Conservation (phyloP, 495 filamentous ascomycete species). For the Delitschia confertaspora region DNA sequence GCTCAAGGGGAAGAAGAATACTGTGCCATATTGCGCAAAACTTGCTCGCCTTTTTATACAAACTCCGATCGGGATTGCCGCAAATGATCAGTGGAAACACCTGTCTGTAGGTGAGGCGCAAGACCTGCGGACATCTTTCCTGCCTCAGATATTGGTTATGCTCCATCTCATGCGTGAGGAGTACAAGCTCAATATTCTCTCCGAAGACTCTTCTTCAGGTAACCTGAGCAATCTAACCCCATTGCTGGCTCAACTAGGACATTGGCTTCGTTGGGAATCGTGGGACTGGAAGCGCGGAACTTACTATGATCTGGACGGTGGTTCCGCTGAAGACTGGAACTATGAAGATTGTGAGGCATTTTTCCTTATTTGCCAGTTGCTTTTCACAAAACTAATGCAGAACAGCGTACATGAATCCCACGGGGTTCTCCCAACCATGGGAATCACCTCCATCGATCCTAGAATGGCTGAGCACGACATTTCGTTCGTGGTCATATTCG, state of each 20-base stretch:
- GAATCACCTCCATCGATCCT: constrained; percentile 62
- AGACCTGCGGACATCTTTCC: constrained; percentile 47
- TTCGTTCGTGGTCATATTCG: constrained; percentile 11
- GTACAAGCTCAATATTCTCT: constrained; percentile 66
- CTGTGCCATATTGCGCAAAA: constrained; percentile 9
- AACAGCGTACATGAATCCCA: constrained; percentile 1
- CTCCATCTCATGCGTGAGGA: constrained; percentile 85
- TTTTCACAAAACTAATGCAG: neutral
- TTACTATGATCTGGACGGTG: constrained; percentile 64
- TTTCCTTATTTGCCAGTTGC: neutral
- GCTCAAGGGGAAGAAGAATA: constrained; percentile 10
- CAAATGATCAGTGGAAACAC: constrained; percentile 25
- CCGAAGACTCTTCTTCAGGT: constrained; percentile 45
- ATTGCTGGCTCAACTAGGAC: constrained; percentile 67
- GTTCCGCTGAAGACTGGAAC: constrained; percentile 49
- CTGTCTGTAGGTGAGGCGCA: constrained; percentile 35
- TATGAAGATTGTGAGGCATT: constrained; percentile 50
- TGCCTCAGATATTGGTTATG: constrained; percentile 62
- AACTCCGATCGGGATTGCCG: constrained; percentile 24
- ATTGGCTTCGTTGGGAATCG: constrained; percentile 73
- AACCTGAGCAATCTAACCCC: constrained; percentile 51
- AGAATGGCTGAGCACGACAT: constrained; percentile 47
- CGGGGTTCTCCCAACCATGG: constrained; percentile 43
- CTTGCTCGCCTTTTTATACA: constrained; percentile 18
- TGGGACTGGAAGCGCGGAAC: constrained; percentile 51